These are phyloP conservation scores for Penstemon eatonii DNA, from an alignment of 257 asterid genomes.

Conservation along the genomic window DNA sequence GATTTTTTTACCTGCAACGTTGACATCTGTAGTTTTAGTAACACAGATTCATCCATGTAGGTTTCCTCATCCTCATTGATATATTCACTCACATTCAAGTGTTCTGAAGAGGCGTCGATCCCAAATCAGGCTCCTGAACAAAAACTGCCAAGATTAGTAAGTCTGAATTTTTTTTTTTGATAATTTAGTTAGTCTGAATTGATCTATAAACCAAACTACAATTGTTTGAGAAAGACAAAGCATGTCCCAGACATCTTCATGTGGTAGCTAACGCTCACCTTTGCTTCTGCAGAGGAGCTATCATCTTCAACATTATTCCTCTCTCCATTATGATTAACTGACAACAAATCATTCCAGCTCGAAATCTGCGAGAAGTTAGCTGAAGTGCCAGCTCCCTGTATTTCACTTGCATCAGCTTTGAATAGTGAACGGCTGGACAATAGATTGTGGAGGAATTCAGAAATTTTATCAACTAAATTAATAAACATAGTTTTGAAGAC, in stretches of 20 bases:
- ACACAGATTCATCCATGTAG: slow-evolving; percentile 35
- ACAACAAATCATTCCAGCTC: slow-evolving; percentile 28
- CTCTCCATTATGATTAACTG: slow-evolving; percentile 24
- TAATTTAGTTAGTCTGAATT: no score
- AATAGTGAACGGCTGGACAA: slow-evolving; percentile 43
- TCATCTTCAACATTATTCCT: slow-evolving; percentile 15
- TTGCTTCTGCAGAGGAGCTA: slow-evolving; percentile 19
- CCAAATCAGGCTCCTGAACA: slow-evolving; percentile 31
- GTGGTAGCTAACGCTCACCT: slow-evolving; percentile 31
- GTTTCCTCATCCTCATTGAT: slow-evolving; percentile 22
- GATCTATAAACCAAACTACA: no score
- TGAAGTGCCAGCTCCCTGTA: slow-evolving; percentile 24
- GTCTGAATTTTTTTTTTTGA: neutral
- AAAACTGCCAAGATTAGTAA: slow-evolving; percentile 17
- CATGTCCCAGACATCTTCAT: neutral
- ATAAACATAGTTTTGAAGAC: neutral
- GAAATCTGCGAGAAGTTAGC: slow-evolving; percentile 28
- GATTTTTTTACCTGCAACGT: slow-evolving; percentile 39
- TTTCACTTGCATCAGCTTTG: slow-evolving; percentile 30
- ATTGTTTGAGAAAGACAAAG: no score
- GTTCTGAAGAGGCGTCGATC: slow-evolving; percentile 21
- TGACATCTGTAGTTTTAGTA: slow-evolving; percentile 40
- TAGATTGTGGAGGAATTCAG: slow-evolving; percentile 15
- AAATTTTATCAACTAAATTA: slow-evolving; percentile 7
- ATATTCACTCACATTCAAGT: slow-evolving; percentile 20